Evolutionary conservation across 345 rosid genomes (phyloP).

Genomic region (Hevea brasiliensis): DNA sequence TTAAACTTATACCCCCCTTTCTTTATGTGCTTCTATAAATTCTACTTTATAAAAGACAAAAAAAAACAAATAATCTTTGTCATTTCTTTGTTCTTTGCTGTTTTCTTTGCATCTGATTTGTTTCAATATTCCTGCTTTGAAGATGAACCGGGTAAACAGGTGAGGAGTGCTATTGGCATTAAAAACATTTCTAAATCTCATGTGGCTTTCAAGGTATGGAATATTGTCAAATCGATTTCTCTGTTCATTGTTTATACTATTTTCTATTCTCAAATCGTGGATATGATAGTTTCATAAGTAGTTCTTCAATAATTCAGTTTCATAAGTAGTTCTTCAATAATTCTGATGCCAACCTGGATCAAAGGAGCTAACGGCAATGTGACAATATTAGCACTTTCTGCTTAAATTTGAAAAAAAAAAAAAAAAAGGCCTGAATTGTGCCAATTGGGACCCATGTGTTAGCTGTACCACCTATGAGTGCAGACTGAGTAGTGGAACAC

Average conservation of each 20-base stretch:
- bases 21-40: not conserved
- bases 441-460: not conserved
- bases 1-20: not conserved
- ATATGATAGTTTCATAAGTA: not conserved
- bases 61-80: not conserved
- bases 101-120: slow-evolving; percentile 9
- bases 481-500: too few relatives aligned
- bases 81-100: not conserved
- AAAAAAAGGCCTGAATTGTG: not conserved
- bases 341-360: slow-evolving; percentile 16
- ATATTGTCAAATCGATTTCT: not conserved
- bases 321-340: not conserved
- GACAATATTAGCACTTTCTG: not conserved
- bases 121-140: slow-evolving; percentile 9
- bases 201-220: slow-evolving; percentile 36
- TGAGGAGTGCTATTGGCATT: slow-evolving; percentile 36
- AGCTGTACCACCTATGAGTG: not conserved
- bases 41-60: not conserved
- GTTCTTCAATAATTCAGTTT: slow-evolving; percentile 6
- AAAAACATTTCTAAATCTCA: slow-evolving; percentile 35
- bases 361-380: not conserved
- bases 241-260: not conserved
- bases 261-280: not conserved
- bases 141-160: slow-evolving; percentile 43
- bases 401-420: not conserved